A percentile compares a stretch with the other conserved stretches of the same genome.
phyloP scores from a whole-genome alignment of 345 rosid genomes.

The Pistacia vera region DNA sequence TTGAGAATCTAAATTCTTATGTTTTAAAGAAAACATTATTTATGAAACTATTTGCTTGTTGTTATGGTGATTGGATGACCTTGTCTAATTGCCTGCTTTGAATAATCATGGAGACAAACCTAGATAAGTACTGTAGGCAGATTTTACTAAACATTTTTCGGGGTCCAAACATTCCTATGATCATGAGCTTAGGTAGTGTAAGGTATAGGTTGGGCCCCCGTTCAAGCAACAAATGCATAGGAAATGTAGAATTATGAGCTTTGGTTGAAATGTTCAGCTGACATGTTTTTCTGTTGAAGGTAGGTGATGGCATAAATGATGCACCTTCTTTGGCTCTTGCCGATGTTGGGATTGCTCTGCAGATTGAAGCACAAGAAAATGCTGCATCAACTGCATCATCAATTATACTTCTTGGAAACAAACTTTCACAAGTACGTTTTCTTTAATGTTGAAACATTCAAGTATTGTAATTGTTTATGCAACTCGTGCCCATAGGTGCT shows the following conservation, averaged over 20 bases:
- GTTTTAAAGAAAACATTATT: not conserved
- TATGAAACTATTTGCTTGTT: not conserved
- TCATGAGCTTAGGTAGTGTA: not conserved
- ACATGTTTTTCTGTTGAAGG: constrained; percentile 43
- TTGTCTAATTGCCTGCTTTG: not conserved
- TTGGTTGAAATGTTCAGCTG: constrained; percentile 13
- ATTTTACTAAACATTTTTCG: not conserved
- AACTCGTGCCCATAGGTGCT: not conserved
- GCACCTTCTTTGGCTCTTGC: constrained; percentile 96
- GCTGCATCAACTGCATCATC: constrained; percentile 94
- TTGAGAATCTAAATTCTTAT: not conserved
- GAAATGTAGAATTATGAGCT: not conserved
- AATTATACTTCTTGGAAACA: constrained; percentile 86
- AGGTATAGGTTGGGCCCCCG: not conserved
- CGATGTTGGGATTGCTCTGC: constrained; percentile 89
- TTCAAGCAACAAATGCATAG: not conserved
- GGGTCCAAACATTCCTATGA: not conserved
- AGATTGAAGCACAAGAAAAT: constrained; percentile 84
- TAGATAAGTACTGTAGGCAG: not conserved
- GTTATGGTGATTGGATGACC: not conserved
- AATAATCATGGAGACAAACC: not conserved
- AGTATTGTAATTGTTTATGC: not conserved
- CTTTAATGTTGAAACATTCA: not conserved
- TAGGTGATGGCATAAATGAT: constrained; percentile 97
- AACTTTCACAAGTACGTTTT: constrained; percentile 71